These are phyloP conservation scores for Nymphaea colorata DNA, from an alignment of 164 flowering plant species.

Conservation along the genomic window DNA sequence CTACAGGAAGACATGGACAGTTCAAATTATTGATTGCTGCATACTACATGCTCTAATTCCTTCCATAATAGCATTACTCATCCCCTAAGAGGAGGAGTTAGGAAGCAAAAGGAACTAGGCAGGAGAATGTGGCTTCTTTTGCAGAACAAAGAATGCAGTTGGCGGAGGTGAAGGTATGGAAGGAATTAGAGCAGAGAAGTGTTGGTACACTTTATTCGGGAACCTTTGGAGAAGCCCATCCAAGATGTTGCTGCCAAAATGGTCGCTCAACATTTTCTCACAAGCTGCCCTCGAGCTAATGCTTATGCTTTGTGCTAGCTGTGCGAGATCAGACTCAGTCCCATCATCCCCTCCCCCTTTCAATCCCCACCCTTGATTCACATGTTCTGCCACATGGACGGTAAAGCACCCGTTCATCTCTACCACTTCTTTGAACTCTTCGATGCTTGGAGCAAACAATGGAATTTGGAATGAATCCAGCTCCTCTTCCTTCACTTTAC, in stretches of 20 bases:
- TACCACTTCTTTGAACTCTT: conserved; percentile 5
- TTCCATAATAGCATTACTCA: no score
- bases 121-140: no score
- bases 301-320: background rate
- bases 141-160: no score
- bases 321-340: background rate
- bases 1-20: no score
- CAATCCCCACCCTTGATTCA: background rate
- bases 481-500: conserved; percentile 8
- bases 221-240: conserved; percentile 17
- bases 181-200: no score
- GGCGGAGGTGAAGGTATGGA: no score
- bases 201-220: no score
- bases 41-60: no score
- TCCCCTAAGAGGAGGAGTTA: no score
- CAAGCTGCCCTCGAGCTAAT: background rate
- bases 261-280: conserved; percentile 20
- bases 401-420: conserved; percentile 7
- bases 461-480: conserved; percentile 18
- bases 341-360: background rate
- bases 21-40: no score
- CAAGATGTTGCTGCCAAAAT: conserved; percentile 33
- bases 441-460: conserved; percentile 1
- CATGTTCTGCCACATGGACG: background rate
- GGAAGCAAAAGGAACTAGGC: no score